Percentiles rank a stretch among this genome's conserved stretches.
Evolutionary conservation across 2,329 filamentous ascomycete genomes (phyloP).

Genomic region (Penicillium aurantiogriseum): DNA sequence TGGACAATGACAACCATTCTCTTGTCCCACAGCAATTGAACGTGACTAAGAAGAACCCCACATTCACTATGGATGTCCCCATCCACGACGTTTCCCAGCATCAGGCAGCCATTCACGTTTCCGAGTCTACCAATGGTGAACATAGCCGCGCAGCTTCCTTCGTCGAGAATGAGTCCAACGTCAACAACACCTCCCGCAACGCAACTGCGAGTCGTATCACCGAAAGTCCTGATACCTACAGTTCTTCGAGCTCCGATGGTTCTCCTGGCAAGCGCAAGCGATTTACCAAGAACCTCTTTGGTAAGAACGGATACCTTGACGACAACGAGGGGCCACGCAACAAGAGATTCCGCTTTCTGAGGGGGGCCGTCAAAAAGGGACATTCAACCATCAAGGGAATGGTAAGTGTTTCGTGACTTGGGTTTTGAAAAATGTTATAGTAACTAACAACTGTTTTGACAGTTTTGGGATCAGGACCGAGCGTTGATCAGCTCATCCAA

Average conservation of each 20-base stretch:
- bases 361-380: neutral
- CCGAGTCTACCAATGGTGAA: neutral
- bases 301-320: constrained; percentile 40
- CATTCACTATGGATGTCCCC: neutral
- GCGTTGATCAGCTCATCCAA: neutral
- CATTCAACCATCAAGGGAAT: neutral
- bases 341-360: neutral
- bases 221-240: neutral
- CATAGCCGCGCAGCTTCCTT: neutral
- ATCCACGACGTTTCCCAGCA: neutral
- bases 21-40: neutral
- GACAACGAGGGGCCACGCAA: neutral
- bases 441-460: neutral
- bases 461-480: neutral
- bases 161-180: neutral
- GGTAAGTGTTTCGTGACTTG: neutral
- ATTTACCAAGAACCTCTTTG: constrained; percentile 44
- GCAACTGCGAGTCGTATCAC: neutral
- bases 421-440: neutral
- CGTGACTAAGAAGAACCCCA: neutral
- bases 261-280: neutral
- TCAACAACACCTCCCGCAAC: no score
- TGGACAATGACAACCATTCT: neutral
- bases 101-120: neutral
- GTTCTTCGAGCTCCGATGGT: neutral